A percentile compares a stretch with the other conserved stretches of the same genome.
These are phyloP conservation scores for Leccinum broughii DNA, from an alignment of 768 basidiomycete genomes.

Conservation along the genomic window DNA sequence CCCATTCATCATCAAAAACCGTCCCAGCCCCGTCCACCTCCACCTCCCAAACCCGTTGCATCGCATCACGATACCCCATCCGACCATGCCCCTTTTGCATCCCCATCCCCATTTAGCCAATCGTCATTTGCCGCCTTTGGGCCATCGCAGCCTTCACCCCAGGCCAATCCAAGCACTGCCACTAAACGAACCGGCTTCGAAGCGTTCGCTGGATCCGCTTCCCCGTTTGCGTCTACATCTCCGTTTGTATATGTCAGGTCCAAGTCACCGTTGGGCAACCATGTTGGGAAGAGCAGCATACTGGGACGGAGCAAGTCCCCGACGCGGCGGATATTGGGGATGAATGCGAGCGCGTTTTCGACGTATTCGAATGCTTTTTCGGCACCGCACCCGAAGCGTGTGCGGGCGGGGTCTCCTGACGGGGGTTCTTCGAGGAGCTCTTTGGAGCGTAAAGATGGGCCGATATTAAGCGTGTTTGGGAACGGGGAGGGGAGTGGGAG, in stretches of 20 bases:
- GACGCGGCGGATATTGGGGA: slow-evolving; percentile 41
- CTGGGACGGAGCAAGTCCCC: slow-evolving; percentile 56
- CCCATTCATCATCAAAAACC: slow-evolving; percentile 33
- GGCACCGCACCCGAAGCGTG: slow-evolving; percentile 52
- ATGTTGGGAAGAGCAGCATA: slow-evolving; percentile 20
- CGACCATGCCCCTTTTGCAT: slow-evolving; percentile 23
- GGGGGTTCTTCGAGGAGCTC: slow-evolving; percentile 45
- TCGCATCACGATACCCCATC: slow-evolving; percentile 24
- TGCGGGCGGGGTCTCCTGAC: slow-evolving; percentile 51
- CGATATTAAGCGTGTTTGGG: slow-evolving; percentile 31
- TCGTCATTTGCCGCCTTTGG: slow-evolving; percentile 24
- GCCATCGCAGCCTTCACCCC: slow-evolving; percentile 17
- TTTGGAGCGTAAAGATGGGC: slow-evolving; percentile 38
- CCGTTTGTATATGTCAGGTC: slow-evolving; percentile 37
- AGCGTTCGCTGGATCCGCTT: slow-evolving; percentile 51
- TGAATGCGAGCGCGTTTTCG: slow-evolving; percentile 55
- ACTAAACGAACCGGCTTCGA: slow-evolving; percentile 58
- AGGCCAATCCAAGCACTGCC: slow-evolving; percentile 34
- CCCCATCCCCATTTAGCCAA: slow-evolving; percentile 23
- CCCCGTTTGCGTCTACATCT: slow-evolving; percentile 48
- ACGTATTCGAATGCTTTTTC: slow-evolving; percentile 51
- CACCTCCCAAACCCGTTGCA: slow-evolving; percentile 20
- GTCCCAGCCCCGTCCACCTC: slow-evolving; percentile 22
- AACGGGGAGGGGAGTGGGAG: slow-evolving; percentile 39
- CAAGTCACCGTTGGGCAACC: slow-evolving; percentile 51